Conservation (phyloP, 352 stramenopile genomes). For the Nothophytophthora sp. region DNA sequence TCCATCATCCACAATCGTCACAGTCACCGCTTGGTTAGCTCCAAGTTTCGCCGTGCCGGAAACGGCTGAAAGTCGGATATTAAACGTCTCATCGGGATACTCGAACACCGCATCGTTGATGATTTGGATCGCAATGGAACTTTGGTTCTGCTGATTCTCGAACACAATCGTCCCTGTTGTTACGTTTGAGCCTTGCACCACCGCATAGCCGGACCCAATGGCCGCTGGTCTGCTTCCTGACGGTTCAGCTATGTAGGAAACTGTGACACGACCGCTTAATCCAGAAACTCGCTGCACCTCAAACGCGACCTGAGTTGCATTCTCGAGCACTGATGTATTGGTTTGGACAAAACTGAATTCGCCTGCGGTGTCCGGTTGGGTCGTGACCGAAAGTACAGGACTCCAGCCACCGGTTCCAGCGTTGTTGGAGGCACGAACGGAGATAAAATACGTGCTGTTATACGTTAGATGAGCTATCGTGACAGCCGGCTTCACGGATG, state of each 20-base stretch:
- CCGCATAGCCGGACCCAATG: slow-evolving; percentile 36
- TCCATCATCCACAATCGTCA: slow-evolving; percentile 66
- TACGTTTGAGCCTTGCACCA: slow-evolving; percentile 13
- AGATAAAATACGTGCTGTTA: slow-evolving; percentile 36
- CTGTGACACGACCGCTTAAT: slow-evolving; percentile 38
- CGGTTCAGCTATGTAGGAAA: slow-evolving; percentile 25
- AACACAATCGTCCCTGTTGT: slow-evolving; percentile 35
- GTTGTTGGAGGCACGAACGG: slow-evolving; percentile 36
- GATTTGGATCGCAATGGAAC: slow-evolving; percentile 35
- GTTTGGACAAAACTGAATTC: slow-evolving; percentile 44
- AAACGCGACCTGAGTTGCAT: slow-evolving; percentile 32
- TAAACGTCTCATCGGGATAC: slow-evolving; percentile 38
- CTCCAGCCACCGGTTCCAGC: slow-evolving; percentile 38
- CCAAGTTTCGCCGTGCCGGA: slow-evolving; percentile 33
- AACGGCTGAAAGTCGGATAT: slow-evolving; percentile 27
- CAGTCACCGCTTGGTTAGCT: slow-evolving; percentile 18
- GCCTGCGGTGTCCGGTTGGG: slow-evolving; percentile 51
- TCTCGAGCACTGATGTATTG: slow-evolving; percentile 34
- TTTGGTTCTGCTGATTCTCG: slow-evolving; percentile 21
- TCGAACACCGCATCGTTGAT: slow-evolving; percentile 53
- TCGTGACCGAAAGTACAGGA: slow-evolving; percentile 17
- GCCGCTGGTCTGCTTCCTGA: slow-evolving; percentile 13
- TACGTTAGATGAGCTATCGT: slow-evolving; percentile 31
- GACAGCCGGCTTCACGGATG: slow-evolving; percentile 5
- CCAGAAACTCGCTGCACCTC: slow-evolving; percentile 42